A percentile compares a stretch with the other conserved stretches of the same genome.
Conservation (phyloP, 805 yeast genomes). For the Suhomyces kilbournensis region DNA sequence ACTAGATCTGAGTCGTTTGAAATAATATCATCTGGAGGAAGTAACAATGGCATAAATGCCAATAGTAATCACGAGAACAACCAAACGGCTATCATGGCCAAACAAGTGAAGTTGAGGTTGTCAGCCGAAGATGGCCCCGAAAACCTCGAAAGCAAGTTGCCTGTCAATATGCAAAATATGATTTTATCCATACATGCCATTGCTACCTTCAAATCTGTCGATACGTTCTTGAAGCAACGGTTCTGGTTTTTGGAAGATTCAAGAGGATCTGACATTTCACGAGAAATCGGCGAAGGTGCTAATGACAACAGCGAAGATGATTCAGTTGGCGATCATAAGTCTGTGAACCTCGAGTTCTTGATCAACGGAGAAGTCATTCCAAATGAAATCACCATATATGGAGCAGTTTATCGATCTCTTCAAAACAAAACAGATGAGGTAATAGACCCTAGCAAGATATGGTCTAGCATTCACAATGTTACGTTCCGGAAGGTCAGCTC, state of each 20-base stretch:
- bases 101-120: slow-evolving; percentile 63
- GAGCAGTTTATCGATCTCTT: slow-evolving; percentile 59
- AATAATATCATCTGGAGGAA: slow-evolving; percentile 48
- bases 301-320: slow-evolving; percentile 14
- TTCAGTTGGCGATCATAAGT: slow-evolving; percentile 9
- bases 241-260: slow-evolving; percentile 28
- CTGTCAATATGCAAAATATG: slow-evolving; percentile 27
- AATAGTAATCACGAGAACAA: slow-evolving; percentile 13
- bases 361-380: slow-evolving; percentile 59
- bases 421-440: slow-evolving; percentile 35
- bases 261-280: slow-evolving; percentile 5
- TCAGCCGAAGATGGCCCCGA: slow-evolving; percentile 11
- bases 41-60: neutral
- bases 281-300: slow-evolving; percentile 7
- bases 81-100: slow-evolving; percentile 63
- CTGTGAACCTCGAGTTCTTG: slow-evolving; percentile 48
- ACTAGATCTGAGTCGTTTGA: slow-evolving; percentile 74
- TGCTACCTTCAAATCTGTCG: slow-evolving; percentile 55
- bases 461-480: slow-evolving; percentile 57
- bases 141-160: slow-evolving; percentile 12
- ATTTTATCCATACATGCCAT: slow-evolving; percentile 56
- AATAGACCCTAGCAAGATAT: slow-evolving; percentile 49
- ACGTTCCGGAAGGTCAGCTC: slow-evolving; percentile 36
- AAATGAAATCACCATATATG: slow-evolving; percentile 68
- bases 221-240: slow-evolving; percentile 44